These are phyloP conservation scores for Cladosporium phlei DNA, from an alignment of 2,329 filamentous ascomycete genomes.

Conservation along the genomic window DNA sequence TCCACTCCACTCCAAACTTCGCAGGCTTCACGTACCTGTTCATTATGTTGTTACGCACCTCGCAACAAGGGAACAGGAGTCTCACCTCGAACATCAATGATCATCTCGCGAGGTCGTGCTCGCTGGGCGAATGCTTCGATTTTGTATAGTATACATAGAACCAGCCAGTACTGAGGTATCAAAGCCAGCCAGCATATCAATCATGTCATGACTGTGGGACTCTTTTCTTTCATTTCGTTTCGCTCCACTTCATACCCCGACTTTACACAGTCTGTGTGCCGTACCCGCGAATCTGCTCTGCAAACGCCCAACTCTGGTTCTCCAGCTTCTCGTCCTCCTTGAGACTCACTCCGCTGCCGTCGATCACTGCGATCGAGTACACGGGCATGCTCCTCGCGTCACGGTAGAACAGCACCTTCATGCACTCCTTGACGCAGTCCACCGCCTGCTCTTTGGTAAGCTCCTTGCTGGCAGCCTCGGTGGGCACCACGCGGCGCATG, in stretches of 20 bases:
- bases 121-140: background rate
- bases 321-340: conserved; percentile 83
- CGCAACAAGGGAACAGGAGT: too few relatives aligned
- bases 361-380: conserved; percentile 88
- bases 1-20: too few relatives aligned
- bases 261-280: conserved; percentile 63
- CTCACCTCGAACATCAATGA: background rate
- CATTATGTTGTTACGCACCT: too few relatives aligned
- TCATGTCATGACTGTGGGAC: conserved; percentile 1
- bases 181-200: too few relatives aligned
- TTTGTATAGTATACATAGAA: conserved; percentile 15
- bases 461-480: conserved; percentile 70
- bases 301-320: conserved; percentile 96
- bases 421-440: conserved; percentile 78
- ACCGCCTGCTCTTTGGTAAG: conserved; percentile 76
- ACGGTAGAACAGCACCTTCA: conserved; percentile 98
- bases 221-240: background rate
- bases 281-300: conserved; percentile 89
- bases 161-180: conserved; percentile 2
- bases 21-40: too few relatives aligned
- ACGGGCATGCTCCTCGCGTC: conserved; percentile 88
- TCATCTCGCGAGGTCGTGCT: background rate
- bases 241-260: background rate
- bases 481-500: conserved; percentile 75
- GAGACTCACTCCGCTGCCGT: conserved; percentile 77